Evolutionary conservation across 2,329 filamentous ascomycete genomes (phyloP).

Genomic region (Fusarium bulbicola): DNA sequence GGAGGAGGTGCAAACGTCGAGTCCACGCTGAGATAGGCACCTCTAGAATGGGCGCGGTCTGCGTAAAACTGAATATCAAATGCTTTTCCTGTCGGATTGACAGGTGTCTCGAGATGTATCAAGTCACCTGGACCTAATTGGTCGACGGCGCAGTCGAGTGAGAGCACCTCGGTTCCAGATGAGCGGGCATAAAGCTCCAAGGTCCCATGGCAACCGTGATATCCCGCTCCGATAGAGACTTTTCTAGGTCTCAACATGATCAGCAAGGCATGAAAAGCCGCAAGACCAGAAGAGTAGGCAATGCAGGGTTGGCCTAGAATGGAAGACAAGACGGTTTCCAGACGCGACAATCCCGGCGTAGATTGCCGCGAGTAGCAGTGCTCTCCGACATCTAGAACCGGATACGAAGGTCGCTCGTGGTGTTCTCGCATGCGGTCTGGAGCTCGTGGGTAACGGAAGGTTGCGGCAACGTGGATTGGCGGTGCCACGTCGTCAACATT

Average conservation of each 20-base stretch:
- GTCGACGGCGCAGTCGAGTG: slow-evolving; percentile 72
- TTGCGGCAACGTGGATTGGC: not conserved
- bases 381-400: not conserved
- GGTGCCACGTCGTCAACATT: not conserved
- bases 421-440: not conserved
- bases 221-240: slow-evolving; percentile 84
- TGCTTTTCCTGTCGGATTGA: slow-evolving; percentile 89
- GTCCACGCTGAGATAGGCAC: slow-evolving; percentile 84
- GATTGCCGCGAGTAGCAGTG: slow-evolving; percentile 86
- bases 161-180: slow-evolving; percentile 75
- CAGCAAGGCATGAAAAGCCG: slow-evolving; percentile 87
- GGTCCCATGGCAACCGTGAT: slow-evolving; percentile 93
- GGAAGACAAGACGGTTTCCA: slow-evolving; percentile 83
- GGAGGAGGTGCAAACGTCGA: slow-evolving; percentile 92
- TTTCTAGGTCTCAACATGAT: slow-evolving; percentile 84
- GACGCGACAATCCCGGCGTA: slow-evolving; percentile 80
- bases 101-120: slow-evolving; percentile 89
- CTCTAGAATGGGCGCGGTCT: slow-evolving; percentile 72
- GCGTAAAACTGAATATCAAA: slow-evolving; percentile 77
- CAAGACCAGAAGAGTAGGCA: slow-evolving; percentile 84
- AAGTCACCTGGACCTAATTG: slow-evolving; percentile 81
- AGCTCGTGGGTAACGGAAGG: not conserved
- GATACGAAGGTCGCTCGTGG: not conserved
- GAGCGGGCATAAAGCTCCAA: slow-evolving; percentile 77
- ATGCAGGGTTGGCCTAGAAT: slow-evolving; percentile 75